phyloP scores from a whole-genome alignment of 2,329 filamentous ascomycete species.

The Kalmusia sp. region DNA sequence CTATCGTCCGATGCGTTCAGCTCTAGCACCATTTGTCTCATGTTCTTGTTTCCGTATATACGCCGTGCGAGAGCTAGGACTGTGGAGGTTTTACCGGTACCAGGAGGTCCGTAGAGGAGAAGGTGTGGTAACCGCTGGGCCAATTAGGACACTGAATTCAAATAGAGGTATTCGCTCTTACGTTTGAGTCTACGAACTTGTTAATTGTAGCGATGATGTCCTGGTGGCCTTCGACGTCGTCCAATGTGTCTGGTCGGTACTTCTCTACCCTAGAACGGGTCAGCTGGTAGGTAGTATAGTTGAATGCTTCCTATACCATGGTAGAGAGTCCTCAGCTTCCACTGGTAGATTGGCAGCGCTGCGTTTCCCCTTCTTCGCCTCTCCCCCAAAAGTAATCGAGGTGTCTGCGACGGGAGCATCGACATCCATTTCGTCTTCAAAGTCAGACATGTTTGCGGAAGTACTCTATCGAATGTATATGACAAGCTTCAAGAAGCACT shows the following conservation, averaged over 20 bases:
- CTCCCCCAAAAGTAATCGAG: slow-evolving; percentile 73
- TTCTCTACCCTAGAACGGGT: slow-evolving; percentile 80
- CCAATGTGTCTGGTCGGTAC: slow-evolving; percentile 86
- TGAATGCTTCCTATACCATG: slow-evolving; percentile 68
- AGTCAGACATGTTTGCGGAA: slow-evolving; percentile 56
- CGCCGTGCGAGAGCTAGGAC: slow-evolving; percentile 89
- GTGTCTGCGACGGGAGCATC: slow-evolving; percentile 62
- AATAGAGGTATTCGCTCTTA: slow-evolving; percentile 37
- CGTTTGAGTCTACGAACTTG: slow-evolving; percentile 93
- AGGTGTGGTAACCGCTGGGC: slow-evolving; percentile 83
- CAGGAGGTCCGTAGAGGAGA: slow-evolving; percentile 93
- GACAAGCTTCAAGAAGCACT: background rate
- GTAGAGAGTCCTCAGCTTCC: slow-evolving; percentile 90
- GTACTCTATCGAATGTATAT: background rate
- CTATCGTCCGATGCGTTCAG: slow-evolving; percentile 97
- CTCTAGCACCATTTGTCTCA: slow-evolving; percentile 98
- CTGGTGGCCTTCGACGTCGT: slow-evolving; percentile 94
- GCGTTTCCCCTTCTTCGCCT: slow-evolving; percentile 85
- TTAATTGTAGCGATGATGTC: slow-evolving; percentile 98
- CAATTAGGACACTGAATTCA: slow-evolving; percentile 14
- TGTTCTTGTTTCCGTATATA: slow-evolving; percentile 90
- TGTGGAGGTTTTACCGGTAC: slow-evolving; percentile 97
- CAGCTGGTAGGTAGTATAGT: background rate
- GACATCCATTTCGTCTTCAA: slow-evolving; percentile 72
- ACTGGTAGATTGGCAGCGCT: slow-evolving; percentile 92